Evolutionary conservation across 1,284 basidiomycete genomes (phyloP).

Genomic region (Cystobasidium pallidum): DNA sequence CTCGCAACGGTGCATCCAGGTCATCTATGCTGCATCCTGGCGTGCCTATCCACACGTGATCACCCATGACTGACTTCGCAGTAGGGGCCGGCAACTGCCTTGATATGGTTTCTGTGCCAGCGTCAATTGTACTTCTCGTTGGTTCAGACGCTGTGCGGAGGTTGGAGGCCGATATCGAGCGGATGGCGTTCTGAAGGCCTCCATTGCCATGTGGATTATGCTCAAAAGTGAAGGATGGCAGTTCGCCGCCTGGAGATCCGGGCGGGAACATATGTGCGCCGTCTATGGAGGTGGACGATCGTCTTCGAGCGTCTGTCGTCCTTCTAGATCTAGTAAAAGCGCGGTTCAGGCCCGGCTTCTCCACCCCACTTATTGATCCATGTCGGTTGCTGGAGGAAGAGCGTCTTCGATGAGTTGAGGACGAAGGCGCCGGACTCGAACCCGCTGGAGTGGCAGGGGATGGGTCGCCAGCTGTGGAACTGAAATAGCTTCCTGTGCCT

Average conservation of each 20-base stretch:
- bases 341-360: conserved; percentile 17
- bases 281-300: conserved; percentile 16
- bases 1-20: conserved; percentile 64
- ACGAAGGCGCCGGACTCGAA: background rate
- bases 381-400: conserved; percentile 10
- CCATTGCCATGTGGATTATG: conserved; percentile 73
- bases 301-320: conserved; percentile 23
- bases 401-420: conserved; percentile 22
- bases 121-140: background rate
- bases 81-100: conserved; percentile 13
- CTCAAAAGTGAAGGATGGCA: conserved; percentile 45
- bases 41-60: conserved; percentile 72
- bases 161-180: conserved; percentile 62
- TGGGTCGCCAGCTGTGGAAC: conserved; percentile 2
- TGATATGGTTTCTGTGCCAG: conserved; percentile 5
- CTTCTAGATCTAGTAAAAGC: conserved; percentile 27
- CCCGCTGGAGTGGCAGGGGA: background rate
- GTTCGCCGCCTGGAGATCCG: background rate
- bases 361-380: conserved; percentile 7
- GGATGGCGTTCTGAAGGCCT: conserved; percentile 74
- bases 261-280: background rate
- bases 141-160: conserved; percentile 54
- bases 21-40: conserved; percentile 70
- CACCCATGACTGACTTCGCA: conserved; percentile 21
- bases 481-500: conserved; percentile 19